Conservation (phyloP, 192 early-diverging fungal species). For the Entomortierella parvispora region DNA sequence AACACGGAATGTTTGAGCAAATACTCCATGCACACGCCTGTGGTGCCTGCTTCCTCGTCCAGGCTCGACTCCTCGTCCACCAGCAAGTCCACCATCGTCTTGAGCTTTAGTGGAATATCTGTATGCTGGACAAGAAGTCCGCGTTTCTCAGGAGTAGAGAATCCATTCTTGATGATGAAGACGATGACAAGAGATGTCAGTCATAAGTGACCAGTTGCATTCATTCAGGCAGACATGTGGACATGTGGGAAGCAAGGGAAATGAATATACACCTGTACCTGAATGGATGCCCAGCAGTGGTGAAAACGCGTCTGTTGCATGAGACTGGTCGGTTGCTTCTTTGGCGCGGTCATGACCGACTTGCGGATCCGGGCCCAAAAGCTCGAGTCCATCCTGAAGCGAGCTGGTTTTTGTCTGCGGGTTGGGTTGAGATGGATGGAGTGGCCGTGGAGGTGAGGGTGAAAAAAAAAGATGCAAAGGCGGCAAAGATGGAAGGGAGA, state of each 20-base stretch:
- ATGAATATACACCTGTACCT: slow-evolving; percentile 51
- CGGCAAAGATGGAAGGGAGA: too few species aligned
- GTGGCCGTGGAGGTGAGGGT: background rate
- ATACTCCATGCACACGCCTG: slow-evolving; percentile 90
- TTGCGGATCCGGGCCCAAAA: slow-evolving; percentile 55
- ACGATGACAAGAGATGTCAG: background rate
- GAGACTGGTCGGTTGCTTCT: slow-evolving; percentile 65
- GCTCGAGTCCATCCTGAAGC: slow-evolving; percentile 40
- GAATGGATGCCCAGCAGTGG: slow-evolving; percentile 74
- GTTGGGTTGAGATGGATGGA: background rate
- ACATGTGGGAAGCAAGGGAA: too few species aligned
- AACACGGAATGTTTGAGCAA: slow-evolving; percentile 87
- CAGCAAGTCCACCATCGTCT: slow-evolving; percentile 87
- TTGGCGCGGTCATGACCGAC: slow-evolving; percentile 68
- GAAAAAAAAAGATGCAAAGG: background rate
- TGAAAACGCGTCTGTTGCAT: slow-evolving; percentile 76
- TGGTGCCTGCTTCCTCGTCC: slow-evolving; percentile 71
- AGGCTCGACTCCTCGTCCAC: slow-evolving; percentile 86
- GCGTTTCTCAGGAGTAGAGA: slow-evolving; percentile 42
- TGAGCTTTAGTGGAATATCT: slow-evolving; percentile 77
- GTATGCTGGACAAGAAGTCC: slow-evolving; percentile 72
- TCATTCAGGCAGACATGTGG: background rate
- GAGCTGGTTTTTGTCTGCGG: background rate
- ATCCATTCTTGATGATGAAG: slow-evolving; percentile 22
- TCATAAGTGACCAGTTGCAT: background rate